Conservation (phyloP, 2,329 filamentous ascomycete genomes). For the Penicillium janthinellum region DNA sequence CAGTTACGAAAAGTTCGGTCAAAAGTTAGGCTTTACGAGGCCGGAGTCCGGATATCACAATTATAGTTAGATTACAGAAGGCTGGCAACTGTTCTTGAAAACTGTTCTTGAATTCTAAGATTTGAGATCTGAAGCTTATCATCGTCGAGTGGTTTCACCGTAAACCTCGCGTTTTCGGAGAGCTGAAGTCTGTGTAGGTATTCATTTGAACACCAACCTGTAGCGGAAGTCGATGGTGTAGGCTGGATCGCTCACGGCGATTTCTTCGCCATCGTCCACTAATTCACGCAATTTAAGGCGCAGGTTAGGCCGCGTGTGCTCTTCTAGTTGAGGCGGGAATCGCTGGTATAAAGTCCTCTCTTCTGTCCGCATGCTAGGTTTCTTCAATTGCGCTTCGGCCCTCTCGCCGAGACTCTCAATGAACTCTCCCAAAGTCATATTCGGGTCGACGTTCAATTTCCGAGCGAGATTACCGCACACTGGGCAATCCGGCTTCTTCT, state of each 20-base stretch:
- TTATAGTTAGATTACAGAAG: constrained; percentile 33
- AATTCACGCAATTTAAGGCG: constrained; percentile 75
- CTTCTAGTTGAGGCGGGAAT: constrained; percentile 75
- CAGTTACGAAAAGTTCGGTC: constrained; percentile 39
- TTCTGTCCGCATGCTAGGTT: constrained; percentile 79
- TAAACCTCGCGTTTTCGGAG: not conserved
- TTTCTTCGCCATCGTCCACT: constrained; percentile 78
- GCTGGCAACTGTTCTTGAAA: constrained; percentile 26
- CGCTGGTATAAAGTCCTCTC: constrained; percentile 90
- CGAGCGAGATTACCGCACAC: constrained; percentile 86
- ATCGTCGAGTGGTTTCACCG: constrained; percentile 10
- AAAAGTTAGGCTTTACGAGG: constrained; percentile 34
- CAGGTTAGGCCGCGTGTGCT: constrained; percentile 81
- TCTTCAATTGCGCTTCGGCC: constrained; percentile 91
- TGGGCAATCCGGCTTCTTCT: constrained; percentile 91
- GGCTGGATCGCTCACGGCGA: constrained; percentile 90
- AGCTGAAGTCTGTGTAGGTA: too few relatives aligned
- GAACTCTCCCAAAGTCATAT: constrained; percentile 76
- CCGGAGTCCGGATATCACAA: constrained; percentile 36
- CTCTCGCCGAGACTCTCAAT: constrained; percentile 79
- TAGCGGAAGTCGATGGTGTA: constrained; percentile 73
- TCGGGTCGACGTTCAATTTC: constrained; percentile 70
- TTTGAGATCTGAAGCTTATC: constrained; percentile 12
- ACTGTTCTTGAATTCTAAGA: constrained; percentile 23
- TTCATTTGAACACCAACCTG: constrained; percentile 53